Evolutionary conservation across 192 early-diverging fungal genomes (phyloP), one percentile per base, ranked within the genome.

Genomic region (Phycomyces nitens): DNA sequence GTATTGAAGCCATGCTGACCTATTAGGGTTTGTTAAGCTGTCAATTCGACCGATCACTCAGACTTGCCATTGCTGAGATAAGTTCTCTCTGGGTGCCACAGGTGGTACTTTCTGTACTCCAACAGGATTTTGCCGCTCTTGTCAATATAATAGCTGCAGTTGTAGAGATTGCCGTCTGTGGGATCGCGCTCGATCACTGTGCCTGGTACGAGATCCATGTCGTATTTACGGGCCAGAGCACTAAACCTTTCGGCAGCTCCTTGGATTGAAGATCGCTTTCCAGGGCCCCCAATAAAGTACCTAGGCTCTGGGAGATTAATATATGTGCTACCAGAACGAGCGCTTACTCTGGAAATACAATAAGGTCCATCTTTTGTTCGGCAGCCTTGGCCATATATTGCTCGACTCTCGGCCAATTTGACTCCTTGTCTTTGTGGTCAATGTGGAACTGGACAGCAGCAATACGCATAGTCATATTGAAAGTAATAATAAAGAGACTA

Each of bases 291-390:
- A 39, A 74, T 42, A 43, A 68, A 69, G 34, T 66, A 74, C 57
- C 69, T 70, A 34, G 10, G 34, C 24, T 51, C 21, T 18, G 16
- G 29, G 15, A 16, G 16, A 18, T 34, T n/a, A n/a, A 20, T 5
- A 53, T 7, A 27, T 40, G 41, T n/a, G n/a, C n/a, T n/a, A n/a
- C n/a, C n/a, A n/a, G n/a, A n/a, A n/a, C n/a, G n/a, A n/a, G n/a
- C n/a, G n/a, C n/a, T 70, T 65, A 71, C 69, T 71, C 69, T 60
- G 69, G 69, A 61, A 71, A 71, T 15, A 71, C 58, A 60, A 71
- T 50, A 49, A 71, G 58, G 14, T 71, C 69, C 0, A 40, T 56
- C 20, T 60, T 44, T 20, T 20, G 16, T 0, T 65, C 21, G 27
- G 39, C 40, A 20, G 69, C 69, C 38, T 71, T 44, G 10, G 38